Evolutionary conservation across 2,329 filamentous ascomycete genomes (phyloP).

Genomic region (Alternaria angustiovoidea): DNA sequence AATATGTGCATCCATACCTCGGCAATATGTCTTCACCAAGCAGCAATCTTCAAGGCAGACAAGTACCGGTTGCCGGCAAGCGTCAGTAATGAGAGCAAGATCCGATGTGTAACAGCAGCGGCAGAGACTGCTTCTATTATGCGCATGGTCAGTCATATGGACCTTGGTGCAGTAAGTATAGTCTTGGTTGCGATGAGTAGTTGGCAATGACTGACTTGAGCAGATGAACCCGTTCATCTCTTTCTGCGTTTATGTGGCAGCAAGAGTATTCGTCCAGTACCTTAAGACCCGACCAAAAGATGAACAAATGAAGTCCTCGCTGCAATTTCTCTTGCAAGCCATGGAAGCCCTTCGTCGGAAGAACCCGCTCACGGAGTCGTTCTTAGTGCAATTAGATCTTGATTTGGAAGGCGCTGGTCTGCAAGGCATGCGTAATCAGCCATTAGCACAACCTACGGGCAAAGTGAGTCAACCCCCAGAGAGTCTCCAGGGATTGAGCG

Average conservation of each 20-base stretch:
- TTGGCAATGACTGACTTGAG: conserved; percentile 24
- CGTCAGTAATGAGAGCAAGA: conserved; percentile 87
- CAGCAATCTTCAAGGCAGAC: conserved; percentile 96
- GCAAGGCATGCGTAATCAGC: conserved; percentile 57
- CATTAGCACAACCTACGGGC: conserved; percentile 45
- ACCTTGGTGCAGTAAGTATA: conserved; percentile 76
- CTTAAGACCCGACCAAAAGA: conserved; percentile 94
- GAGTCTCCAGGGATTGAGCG: conserved; percentile 9
- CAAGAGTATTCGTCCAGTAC: conserved; percentile 94
- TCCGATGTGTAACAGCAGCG: conserved; percentile 90
- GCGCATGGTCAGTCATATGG: conserved; percentile 91
- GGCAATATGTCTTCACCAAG: conserved; percentile 96
- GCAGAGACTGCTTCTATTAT: conserved; percentile 95
- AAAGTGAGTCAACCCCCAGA: conserved; percentile 15
- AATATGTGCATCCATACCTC: conserved; percentile 99
- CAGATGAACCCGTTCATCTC: conserved; percentile 96
- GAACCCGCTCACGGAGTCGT: conserved; percentile 92
- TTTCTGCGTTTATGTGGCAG: conserved; percentile 95
- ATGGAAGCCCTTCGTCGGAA: conserved; percentile 89
- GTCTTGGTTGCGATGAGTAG: conserved; percentile 1
- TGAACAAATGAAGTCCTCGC: conserved; percentile 75
- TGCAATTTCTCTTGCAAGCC: conserved; percentile 89
- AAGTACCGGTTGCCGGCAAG: conserved; percentile 80
- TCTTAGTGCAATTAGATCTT: conserved; percentile 90
- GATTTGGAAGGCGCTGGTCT: conserved; percentile 80